Evolutionary conservation across 2,329 filamentous ascomycete genomes (phyloP).

Genomic region (Aulographum hederae): DNA sequence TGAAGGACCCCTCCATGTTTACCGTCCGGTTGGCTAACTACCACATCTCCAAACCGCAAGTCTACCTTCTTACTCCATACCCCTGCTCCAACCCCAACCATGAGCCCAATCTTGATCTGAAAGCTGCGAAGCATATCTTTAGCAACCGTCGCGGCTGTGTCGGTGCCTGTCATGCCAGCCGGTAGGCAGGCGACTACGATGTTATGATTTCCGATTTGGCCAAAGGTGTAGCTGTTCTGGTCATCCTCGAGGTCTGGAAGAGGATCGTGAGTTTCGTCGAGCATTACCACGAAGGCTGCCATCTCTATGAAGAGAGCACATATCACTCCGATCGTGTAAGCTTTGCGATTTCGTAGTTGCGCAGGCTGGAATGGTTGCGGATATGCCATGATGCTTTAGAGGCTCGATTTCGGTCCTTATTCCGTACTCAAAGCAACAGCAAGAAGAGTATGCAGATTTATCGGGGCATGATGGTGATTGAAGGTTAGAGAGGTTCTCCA

Average conservation of each 20-base stretch:
- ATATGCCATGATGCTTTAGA: too few species aligned
- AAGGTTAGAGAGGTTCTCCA: too few species aligned
- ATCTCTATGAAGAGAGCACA: neutral
- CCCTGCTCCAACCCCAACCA: conserved; percentile 11
- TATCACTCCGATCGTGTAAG: neutral
- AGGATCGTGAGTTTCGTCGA: neutral
- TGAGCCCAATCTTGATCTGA: conserved; percentile 7
- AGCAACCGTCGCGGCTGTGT: too few species aligned
- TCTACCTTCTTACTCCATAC: conserved; percentile 7
- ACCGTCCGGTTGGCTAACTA: conserved; percentile 8
- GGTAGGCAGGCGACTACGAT: conserved; percentile 14
- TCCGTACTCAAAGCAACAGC: too few species aligned
- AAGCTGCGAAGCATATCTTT: too few species aligned
- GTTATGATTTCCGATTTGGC: conserved; percentile 12
- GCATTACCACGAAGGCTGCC: neutral
- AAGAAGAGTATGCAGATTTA: too few species aligned
- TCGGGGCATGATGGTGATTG: too few species aligned
- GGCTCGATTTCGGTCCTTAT: too few species aligned
- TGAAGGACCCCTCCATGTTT: conserved; percentile 10
- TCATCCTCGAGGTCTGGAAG: too few species aligned
- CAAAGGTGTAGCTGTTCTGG: conserved; percentile 11
- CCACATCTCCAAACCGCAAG: conserved; percentile 12
- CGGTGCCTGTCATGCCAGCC: too few species aligned
- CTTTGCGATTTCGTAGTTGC: too few species aligned
- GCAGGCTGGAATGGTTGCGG: too few species aligned